Evolutionary conservation across 176 grass and related monocot species (phyloP).

Genomic region (Dendrocalamus sinicus): DNA sequence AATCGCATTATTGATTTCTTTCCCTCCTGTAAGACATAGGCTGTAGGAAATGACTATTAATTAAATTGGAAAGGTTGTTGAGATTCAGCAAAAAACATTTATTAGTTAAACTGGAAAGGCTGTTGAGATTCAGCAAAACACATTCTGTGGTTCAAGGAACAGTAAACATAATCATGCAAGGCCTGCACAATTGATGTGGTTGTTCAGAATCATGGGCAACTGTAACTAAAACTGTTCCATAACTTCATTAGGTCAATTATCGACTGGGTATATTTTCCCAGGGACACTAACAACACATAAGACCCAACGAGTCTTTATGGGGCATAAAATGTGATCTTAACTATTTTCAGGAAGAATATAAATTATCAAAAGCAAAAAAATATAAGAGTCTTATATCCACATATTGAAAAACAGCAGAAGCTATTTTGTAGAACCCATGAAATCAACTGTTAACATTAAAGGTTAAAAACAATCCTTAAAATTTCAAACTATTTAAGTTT

Average conservation of each 20-base stretch:
- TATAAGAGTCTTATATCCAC: constrained; percentile 6
- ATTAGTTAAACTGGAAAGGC: constrained; percentile 40
- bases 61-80: constrained; percentile 36
- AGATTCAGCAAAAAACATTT: not conserved
- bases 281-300: not conserved
- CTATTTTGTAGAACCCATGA: no score
- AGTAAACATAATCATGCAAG: constrained; percentile 2
- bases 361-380: not conserved
- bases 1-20: constrained; percentile 94
- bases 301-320: not conserved
- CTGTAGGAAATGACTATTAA: constrained; percentile 56
- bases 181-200: constrained; percentile 1
- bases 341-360: constrained; percentile 6
- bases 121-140: constrained; percentile 10
- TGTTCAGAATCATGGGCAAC: constrained; percentile 23
- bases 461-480: no score
- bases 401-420: no score
- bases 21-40: constrained; percentile 86
- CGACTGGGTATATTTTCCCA: not conserved
- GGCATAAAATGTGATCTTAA: not conserved
- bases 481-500: no score
- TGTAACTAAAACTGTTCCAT: not conserved
- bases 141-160: constrained; percentile 9
- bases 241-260: constrained; percentile 1
- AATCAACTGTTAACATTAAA: no score